These are phyloP conservation scores for Talaromyces atroroseus DNA, from an alignment of 2,329 filamentous ascomycete species.

Conservation along the genomic window DNA sequence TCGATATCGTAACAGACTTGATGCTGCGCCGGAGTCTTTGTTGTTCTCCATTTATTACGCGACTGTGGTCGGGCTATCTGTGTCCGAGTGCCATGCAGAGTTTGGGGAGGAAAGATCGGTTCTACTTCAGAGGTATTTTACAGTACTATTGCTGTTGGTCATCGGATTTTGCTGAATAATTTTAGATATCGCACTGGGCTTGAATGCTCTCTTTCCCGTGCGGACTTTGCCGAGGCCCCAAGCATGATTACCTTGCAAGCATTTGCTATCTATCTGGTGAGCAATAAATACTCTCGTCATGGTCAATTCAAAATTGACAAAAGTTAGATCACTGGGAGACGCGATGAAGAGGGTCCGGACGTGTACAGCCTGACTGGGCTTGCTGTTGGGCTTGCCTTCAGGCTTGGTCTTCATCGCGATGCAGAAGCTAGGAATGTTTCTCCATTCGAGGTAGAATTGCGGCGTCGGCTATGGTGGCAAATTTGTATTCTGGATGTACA, in stretches of 20 bases:
- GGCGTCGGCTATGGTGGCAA: slow-evolving; percentile 50
- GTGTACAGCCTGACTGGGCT: background rate
- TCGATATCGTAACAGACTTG: background rate
- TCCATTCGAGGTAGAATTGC: slow-evolving; percentile 49
- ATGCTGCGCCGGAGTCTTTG: background rate
- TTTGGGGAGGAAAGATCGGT: background rate
- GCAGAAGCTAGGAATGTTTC: slow-evolving; percentile 42
- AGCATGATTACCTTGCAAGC: slow-evolving; percentile 2
- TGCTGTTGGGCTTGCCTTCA: slow-evolving; percentile 28
- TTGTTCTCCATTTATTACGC: slow-evolving; percentile 5
- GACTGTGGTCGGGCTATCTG: background rate
- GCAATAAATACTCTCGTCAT: background rate
- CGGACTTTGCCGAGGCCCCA: slow-evolving; percentile 2
- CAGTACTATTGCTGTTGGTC: background rate
- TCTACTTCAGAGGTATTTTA: background rate
- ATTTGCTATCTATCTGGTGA: slow-evolving; percentile 8
- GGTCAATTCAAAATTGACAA: background rate
- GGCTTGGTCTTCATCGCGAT: slow-evolving; percentile 48
- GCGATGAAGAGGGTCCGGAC: background rate
- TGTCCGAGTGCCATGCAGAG: background rate
- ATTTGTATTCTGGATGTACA: slow-evolving; percentile 25
- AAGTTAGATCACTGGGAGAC: background rate
- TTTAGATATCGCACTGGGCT: slow-evolving; percentile 18
- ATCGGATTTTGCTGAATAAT: background rate
- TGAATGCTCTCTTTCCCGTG: slow-evolving; percentile 13